Base-by-base conservation (phyloP, 2,329 filamentous ascomycete species). In the Phoma herbarum region DNA sequence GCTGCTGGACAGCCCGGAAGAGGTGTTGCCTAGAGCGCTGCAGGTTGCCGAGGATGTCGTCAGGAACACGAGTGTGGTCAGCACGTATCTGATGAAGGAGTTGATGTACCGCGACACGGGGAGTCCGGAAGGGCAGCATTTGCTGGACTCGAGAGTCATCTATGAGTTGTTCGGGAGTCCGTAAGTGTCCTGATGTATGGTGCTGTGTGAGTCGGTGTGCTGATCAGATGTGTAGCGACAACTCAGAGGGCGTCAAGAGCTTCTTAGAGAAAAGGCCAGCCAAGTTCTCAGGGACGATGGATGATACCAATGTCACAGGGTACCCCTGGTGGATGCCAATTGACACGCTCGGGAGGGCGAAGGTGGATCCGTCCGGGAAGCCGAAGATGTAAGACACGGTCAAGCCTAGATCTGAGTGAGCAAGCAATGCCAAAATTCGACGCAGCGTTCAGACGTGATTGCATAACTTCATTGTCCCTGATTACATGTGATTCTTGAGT, bases 321-420 rank as follows among this genome's bases (percentile, higher is more conserved):
- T 90, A 87, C 75, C 90, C 88, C 0, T 92, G 89, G 89, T 91
- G 89, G 88, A 77, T 83, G 46, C 82, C 84, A 12, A 75, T 86
- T 47, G 79, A 85, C 70, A 80, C 80, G 26, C 66, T 74, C 6
- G 72, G 75, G 22, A 72, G 74, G 48, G 70, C 78, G n/a, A 79
- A 79, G 64, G 73, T 68, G 14, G 71, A 69, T 45, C 67, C 69
- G 6, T 59, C 58, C 29, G 65, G 61, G 25, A 72, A 67, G 56
- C 49, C 72, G 20, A 77, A 75, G 62, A 68, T 77, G 14, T 77
- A 54, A 54, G 37, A 7, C 11, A 22, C 25, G 7, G n/a, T 28
- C 26, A 28, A n/a, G 12, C 43, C 43, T 45, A 20, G n/a, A 66
- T 75, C 14, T 75, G 59, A 48, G 45, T 31, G 31, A 57, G 42